phyloP scores from a whole-genome alignment of 2,329 filamentous ascomycete species.

The Nemania bipapillata region DNA sequence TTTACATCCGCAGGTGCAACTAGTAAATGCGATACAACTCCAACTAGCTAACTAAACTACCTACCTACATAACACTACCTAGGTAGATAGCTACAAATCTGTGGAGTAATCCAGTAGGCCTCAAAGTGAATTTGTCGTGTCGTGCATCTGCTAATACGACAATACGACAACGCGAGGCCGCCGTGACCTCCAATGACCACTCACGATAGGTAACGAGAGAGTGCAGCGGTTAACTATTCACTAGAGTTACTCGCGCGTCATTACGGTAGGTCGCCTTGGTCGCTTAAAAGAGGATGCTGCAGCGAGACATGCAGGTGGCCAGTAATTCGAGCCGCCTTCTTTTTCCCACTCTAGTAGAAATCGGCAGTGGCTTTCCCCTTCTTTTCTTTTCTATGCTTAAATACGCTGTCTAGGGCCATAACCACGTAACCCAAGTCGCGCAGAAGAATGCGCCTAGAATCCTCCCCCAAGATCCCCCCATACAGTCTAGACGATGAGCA shows the following conservation, averaged over 20 bases:
- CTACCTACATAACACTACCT: not conserved
- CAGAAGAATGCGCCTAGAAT: constrained; percentile 11
- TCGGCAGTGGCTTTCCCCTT: constrained; percentile 13
- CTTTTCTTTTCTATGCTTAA: constrained; percentile 14
- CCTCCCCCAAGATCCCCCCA: too few species aligned
- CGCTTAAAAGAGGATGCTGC: constrained; percentile 24
- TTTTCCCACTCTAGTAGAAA: constrained; percentile 23
- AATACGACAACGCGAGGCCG: constrained; percentile 7
- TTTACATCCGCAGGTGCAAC: constrained; percentile 5
- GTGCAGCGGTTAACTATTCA: constrained; percentile 23
- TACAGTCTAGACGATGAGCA: constrained; percentile 5
- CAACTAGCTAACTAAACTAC: not conserved
- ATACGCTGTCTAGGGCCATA: constrained; percentile 15
- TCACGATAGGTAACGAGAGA: constrained; percentile 3
- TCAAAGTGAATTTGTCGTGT: constrained; percentile 21
- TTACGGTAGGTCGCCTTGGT: constrained; percentile 15
- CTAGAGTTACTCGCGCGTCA: constrained; percentile 13
- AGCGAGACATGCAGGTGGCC: constrained; percentile 24
- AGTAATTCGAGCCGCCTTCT: constrained; percentile 26
- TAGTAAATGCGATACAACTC: constrained; percentile 24
- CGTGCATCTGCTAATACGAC: constrained; percentile 34
- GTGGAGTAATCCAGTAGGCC: constrained; percentile 15
- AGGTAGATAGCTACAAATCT: not conserved
- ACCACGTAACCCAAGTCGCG: not conserved
- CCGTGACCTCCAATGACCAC: constrained; percentile 28